Evolutionary conservation across 1,284 basidiomycete genomes (phyloP), one percentile per base, ranked within the genome.

Genomic region (Serendipita sp.): DNA sequence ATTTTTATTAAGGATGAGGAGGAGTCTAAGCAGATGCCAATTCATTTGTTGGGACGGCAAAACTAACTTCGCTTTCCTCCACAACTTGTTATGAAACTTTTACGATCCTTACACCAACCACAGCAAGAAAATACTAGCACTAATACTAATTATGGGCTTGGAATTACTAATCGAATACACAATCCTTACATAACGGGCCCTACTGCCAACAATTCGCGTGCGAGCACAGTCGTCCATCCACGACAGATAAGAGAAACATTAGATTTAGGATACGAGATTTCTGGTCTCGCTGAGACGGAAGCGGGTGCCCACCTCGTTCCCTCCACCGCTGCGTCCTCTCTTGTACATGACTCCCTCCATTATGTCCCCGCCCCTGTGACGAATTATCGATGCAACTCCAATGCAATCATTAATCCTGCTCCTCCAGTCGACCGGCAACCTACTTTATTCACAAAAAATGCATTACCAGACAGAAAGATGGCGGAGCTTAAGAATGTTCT

Each of bases 401-500:
- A 41, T 5, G 6, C 45, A 8, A 6, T n/a, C 6, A n/a, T n/a
- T 29, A 49, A 49, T 17, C n/a, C n/a, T 10, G n/a, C 53, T 6
- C 53, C 15, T 58, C 32, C 53, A 10, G 32, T 82, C 62, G 72
- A 71, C 61, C 73, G 80, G 34, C 78, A 79, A 62, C 78, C 79
- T 17, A 83, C 82, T 22, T 71, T 84, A 60, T 72, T 83, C 63
- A 79, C 75, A 67, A 70, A 77, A 58, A 76, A 76, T 30, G 76
- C 73, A 22, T 72, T 77, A 6, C 76, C 79, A 17, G 72, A 74
- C 41, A 74, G 76, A 65, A 81, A 76, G 61, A 74, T 79, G 2
- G 77, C 76, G 15, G 82, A 86, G 67, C 76, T 87, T 44, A 80
- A 78, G 63, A 70, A 76, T 43, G 76, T 87, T 62, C 77, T 88